These are phyloP conservation scores for Coleophoma cylindrospora DNA, from an alignment of 2,329 filamentous ascomycete species.

Conservation along the genomic window DNA sequence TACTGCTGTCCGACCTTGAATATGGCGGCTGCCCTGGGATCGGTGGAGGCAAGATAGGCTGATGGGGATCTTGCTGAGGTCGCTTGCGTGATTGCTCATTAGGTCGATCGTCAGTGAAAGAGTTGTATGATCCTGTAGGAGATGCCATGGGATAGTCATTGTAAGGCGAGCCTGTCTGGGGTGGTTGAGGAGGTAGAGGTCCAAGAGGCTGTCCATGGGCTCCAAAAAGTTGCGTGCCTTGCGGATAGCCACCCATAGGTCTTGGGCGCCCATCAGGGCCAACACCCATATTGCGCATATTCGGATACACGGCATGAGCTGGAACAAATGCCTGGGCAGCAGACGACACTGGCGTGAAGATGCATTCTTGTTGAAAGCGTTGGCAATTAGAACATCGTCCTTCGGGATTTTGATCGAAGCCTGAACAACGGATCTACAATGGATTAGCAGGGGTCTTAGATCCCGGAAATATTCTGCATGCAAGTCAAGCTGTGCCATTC, in stretches of 20 bases:
- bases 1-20: conserved; percentile 18
- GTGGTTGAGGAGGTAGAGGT: conserved; percentile 16
- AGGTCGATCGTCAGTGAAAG: conserved; percentile 12
- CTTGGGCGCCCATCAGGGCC: conserved; percentile 26
- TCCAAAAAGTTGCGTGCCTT: conserved; percentile 28
- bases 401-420: conserved; percentile 67
- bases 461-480: background rate
- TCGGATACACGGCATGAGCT: conserved; percentile 60
- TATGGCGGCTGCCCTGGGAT: conserved; percentile 25
- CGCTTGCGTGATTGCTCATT: conserved; percentile 22
- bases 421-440: conserved; percentile 67
- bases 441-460: background rate
- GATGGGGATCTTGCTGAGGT: conserved; percentile 26
- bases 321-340: conserved; percentile 72
- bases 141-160: conserved; percentile 26
- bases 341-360: conserved; percentile 71
- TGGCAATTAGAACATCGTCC: conserved; percentile 70
- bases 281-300: conserved; percentile 37
- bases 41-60: conserved; percentile 29
- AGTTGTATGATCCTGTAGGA: conserved; percentile 24
- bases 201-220: conserved; percentile 33
- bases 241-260: conserved; percentile 20
- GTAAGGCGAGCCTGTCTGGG: conserved; percentile 18
- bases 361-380: conserved; percentile 70
- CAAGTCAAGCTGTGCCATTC: background rate